These are phyloP conservation scores for Ajuga reptans DNA, from an alignment of 305 asterid genomes.

Conservation along the genomic window DNA sequence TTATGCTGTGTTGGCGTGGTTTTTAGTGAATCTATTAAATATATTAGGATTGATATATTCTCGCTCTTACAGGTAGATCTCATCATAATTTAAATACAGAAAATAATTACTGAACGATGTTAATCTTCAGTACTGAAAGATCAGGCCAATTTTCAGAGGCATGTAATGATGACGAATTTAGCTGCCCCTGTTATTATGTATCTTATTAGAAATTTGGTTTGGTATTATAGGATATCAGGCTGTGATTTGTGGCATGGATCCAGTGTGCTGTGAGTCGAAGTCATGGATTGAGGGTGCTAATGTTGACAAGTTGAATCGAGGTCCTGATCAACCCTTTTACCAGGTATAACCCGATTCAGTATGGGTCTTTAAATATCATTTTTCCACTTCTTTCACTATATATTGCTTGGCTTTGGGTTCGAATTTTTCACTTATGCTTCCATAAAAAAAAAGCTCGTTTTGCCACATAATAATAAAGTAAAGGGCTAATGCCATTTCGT, in stretches of 20 bases:
- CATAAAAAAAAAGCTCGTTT: not conserved
- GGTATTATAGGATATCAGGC: conserved; percentile 66
- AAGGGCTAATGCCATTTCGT: not conserved
- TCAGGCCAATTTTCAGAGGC: not conserved
- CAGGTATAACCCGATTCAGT: conserved; percentile 48
- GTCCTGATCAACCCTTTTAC: conserved; percentile 90
- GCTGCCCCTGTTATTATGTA: conserved; percentile 3
- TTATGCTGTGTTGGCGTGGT: too few species aligned
- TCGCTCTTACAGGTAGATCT: not conserved
- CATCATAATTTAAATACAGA: not conserved
- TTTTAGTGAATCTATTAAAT: not conserved
- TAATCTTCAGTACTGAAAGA: not conserved
- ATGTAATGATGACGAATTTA: not conserved
- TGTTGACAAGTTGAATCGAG: conserved; percentile 60
- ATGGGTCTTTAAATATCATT: not conserved
- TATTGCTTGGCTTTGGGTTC: not conserved
- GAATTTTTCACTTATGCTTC: not conserved
- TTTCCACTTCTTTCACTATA: not conserved
- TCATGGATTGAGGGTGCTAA: conserved; percentile 89
- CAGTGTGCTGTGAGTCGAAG: conserved; percentile 83
- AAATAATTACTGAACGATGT: not conserved
- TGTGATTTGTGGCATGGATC: conserved; percentile 97
- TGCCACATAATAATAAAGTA: not conserved
- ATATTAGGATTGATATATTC: not conserved
- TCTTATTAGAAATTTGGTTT: conserved; percentile 17